Conservation (phyloP, 257 asterid genomes). For the Solanum gandarillasii region DNA sequence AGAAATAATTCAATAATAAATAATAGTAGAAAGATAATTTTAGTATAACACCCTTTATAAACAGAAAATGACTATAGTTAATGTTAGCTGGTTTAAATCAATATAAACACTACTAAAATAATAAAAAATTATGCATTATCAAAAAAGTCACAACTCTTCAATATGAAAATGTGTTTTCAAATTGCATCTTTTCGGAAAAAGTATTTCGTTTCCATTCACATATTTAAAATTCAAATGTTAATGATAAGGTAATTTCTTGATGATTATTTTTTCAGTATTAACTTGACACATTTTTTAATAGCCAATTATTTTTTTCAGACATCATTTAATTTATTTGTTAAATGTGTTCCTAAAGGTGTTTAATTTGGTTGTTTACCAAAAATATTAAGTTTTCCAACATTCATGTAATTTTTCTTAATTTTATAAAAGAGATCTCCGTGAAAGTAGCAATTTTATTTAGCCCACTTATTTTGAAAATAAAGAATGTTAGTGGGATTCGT, state of each 20-base stretch:
- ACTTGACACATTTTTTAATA: neutral
- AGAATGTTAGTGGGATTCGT: neutral
- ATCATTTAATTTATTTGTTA: neutral
- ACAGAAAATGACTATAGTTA: no score
- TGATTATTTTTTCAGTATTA: neutral
- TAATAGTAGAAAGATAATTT: neutral
- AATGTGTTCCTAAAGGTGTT: neutral
- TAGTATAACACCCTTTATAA: neutral
- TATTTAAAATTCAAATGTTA: neutral
- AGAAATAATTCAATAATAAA: no score
- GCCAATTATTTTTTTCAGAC: neutral
- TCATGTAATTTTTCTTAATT: neutral
- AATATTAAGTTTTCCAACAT: neutral
- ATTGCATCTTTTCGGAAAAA: no score
- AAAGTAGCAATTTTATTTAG: neutral
- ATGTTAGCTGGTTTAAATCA: no score
- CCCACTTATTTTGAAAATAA: neutral
- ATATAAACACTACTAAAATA: no score
- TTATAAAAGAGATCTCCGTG: neutral
- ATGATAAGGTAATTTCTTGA: neutral
- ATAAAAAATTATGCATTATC: neutral
- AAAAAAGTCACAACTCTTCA: no score
- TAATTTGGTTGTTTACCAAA: neutral
- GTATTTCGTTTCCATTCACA: accelerated
- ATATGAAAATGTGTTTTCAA: neutral